A percentile compares a stretch with the other conserved stretches of the same genome.
Evolutionary conservation across 2,329 filamentous ascomycete genomes (phyloP).

Genomic region (Curvularia hawaiiensis): DNA sequence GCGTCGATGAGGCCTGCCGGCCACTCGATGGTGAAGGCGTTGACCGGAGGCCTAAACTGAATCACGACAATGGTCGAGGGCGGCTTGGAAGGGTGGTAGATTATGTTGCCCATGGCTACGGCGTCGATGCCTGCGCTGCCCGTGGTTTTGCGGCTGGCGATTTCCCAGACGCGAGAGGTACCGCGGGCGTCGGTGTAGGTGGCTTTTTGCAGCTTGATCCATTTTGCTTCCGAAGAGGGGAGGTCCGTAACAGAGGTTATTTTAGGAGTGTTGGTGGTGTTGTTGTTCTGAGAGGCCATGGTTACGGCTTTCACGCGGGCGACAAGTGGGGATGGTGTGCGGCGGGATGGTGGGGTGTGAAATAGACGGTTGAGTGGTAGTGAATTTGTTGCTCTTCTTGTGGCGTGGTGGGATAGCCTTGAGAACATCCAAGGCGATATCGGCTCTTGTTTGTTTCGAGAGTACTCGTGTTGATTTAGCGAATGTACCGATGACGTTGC

Average conservation of each 20-base stretch:
- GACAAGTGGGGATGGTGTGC: constrained; percentile 8
- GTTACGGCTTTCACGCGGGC: constrained; percentile 14
- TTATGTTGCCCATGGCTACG: constrained; percentile 72
- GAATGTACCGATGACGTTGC: constrained; percentile 3
- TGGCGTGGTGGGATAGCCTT: not conserved
- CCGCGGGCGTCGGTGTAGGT: constrained; percentile 66
- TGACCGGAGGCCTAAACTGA: constrained; percentile 64
- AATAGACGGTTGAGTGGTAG: not conserved
- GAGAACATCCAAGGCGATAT: constrained; percentile 9
- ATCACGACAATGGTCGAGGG: constrained; percentile 44
- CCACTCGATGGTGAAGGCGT: constrained; percentile 63
- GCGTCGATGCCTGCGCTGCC: constrained; percentile 63
- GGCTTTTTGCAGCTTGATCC: constrained; percentile 44
- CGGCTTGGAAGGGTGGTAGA: constrained; percentile 47
- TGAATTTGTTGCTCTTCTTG: not conserved
- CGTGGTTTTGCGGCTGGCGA: constrained; percentile 68
- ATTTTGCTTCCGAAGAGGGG: constrained; percentile 32
- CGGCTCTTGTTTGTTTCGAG: not conserved
- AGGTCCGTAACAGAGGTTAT: constrained; percentile 31
- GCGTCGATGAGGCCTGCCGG: constrained; percentile 56
- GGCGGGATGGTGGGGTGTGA: not conserved
- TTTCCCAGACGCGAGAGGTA: constrained; percentile 68
- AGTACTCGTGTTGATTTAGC: not conserved
- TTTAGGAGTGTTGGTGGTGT: constrained; percentile 14
- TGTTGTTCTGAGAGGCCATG: constrained; percentile 11